A percentile compares a stretch with the other conserved stretches of the same genome.
These are phyloP conservation scores for Clausena lansium DNA, from an alignment of 345 rosid species.

Conservation along the genomic window DNA sequence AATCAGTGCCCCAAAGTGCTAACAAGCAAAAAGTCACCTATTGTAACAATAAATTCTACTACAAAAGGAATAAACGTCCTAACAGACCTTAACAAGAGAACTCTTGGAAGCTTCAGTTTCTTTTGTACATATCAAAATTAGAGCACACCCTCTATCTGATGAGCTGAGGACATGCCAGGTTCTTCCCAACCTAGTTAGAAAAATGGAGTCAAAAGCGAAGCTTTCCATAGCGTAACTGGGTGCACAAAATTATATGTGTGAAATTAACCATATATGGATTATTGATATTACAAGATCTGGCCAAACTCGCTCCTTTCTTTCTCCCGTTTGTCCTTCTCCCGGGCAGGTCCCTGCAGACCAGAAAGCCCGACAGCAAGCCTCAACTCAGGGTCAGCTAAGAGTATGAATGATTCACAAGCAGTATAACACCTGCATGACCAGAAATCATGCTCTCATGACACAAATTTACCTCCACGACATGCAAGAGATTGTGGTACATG, in stretches of 20 bases:
- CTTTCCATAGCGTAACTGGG: slow-evolving; percentile 31
- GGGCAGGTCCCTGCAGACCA: slow-evolving; percentile 99
- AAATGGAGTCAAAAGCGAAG: slow-evolving; percentile 25
- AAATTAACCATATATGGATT: slow-evolving; percentile 48
- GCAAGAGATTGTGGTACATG: slow-evolving; percentile 60
- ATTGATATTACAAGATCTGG: slow-evolving; percentile 95
- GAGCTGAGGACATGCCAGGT: slow-evolving; percentile 96
- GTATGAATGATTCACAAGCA: slow-evolving; percentile 92
- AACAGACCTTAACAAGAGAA: slow-evolving; percentile 86
- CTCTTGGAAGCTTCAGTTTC: slow-evolving; percentile 93
- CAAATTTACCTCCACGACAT: slow-evolving; percentile 61
- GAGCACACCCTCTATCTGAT: slow-evolving; percentile 98
- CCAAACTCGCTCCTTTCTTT: slow-evolving; percentile 98
- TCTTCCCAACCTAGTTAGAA: slow-evolving; percentile 88
- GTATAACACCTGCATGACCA: slow-evolving; percentile 93
- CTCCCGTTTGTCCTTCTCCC: slow-evolving; percentile 97
- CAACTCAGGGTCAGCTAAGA: slow-evolving; percentile 97
- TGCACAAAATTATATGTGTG: slow-evolving; percentile 31
- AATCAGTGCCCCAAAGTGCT: neutral
- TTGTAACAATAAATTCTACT: slow-evolving; percentile 2
- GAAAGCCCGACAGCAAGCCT: slow-evolving; percentile 98
- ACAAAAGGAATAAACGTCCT: slow-evolving; percentile 1
- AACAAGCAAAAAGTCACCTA: slow-evolving; percentile 13
- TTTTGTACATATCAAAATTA: slow-evolving; percentile 91
- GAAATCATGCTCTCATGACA: slow-evolving; percentile 90